Evolutionary conservation across 1,139 yeast genomes (phyloP).

Genomic region (Hansenula lynferdii): DNA sequence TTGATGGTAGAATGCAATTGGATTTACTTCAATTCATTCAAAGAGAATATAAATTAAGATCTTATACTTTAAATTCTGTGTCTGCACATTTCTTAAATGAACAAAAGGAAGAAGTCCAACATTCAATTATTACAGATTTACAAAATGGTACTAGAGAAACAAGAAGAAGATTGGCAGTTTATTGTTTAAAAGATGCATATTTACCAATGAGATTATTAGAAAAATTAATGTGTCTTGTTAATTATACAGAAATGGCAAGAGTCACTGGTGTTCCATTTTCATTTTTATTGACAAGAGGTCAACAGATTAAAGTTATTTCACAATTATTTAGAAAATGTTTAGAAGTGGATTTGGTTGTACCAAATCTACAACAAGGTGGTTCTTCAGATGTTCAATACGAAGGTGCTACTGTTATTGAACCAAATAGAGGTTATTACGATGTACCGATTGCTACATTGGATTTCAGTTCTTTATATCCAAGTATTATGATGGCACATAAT

Average conservation of each 20-base stretch:
- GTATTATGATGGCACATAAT: conserved; percentile 99
- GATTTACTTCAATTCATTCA: conserved; percentile 91
- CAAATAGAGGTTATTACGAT: conserved; percentile 90
- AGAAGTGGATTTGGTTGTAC: conserved; percentile 80
- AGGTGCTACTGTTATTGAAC: conserved; percentile 99
- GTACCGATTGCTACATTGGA: conserved; percentile 97
- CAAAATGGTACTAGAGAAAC: conserved; percentile 93
- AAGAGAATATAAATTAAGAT: conserved; percentile 90
- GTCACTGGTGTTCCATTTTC: conserved; percentile 99
- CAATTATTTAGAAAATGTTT: conserved; percentile 92
- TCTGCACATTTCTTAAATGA: conserved; percentile 92
- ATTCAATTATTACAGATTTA: conserved; percentile 89
- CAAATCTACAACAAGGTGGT: conserved; percentile 84
- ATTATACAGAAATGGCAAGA: conserved; percentile 98
- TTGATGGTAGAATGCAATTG: conserved; percentile 93
- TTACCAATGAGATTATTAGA: conserved; percentile 84
- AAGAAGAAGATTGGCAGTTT: conserved; percentile 91
- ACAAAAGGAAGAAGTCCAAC: conserved; percentile 98
- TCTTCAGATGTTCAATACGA: conserved; percentile 83
- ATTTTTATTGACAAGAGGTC: conserved; percentile 84
- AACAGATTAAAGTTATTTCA: conserved; percentile 94
- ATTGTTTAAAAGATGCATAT: conserved; percentile 95
- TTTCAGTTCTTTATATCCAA: conserved; percentile 96
- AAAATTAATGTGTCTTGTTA: conserved; percentile 92
- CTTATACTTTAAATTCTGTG: conserved; percentile 92